These are phyloP conservation scores for Suillus spraguei DNA, from an alignment of 768 basidiomycete genomes.

Conservation along the genomic window DNA sequence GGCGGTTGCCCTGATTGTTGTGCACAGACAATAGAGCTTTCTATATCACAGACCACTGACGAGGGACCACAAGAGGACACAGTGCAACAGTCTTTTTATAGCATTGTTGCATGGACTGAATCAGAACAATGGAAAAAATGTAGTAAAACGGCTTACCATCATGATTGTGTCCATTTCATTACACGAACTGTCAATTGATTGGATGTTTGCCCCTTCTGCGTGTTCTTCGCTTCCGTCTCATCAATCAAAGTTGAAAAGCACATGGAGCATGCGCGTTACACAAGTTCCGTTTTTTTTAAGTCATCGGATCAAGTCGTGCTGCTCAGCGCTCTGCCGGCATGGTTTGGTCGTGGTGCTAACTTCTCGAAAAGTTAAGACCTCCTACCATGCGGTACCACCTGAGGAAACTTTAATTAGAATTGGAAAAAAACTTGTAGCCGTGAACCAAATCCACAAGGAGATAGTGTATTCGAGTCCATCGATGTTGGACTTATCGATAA, in stretches of 20 bases:
- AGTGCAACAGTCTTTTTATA: not conserved
- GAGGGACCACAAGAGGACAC: not conserved
- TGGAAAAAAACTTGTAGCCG: not conserved
- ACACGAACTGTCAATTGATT: not conserved
- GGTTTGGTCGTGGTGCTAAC: not conserved
- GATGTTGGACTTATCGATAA: not conserved
- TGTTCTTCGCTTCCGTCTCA: slow-evolving; percentile 2
- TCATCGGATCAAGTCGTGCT: not conserved
- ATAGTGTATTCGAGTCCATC: not conserved
- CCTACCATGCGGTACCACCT: not conserved
- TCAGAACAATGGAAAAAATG: not conserved
- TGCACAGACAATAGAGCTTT: slow-evolving; percentile 3
- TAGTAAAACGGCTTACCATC: not conserved
- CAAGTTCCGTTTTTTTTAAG: slow-evolving; percentile 1
- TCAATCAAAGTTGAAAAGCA: not conserved
- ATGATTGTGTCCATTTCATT: not conserved
- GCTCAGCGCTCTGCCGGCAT: not conserved
- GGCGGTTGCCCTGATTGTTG: not conserved
- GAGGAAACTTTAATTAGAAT: not conserved
- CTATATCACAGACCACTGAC: not conserved
- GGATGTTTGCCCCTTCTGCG: not conserved
- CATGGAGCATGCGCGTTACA: not conserved
- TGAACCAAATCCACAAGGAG: not conserved
- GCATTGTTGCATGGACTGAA: not conserved
- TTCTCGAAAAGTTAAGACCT: not conserved